These are phyloP conservation scores for Juncus inflexus DNA, from an alignment of 176 grass and related monocot species.

Conservation along the genomic window DNA sequence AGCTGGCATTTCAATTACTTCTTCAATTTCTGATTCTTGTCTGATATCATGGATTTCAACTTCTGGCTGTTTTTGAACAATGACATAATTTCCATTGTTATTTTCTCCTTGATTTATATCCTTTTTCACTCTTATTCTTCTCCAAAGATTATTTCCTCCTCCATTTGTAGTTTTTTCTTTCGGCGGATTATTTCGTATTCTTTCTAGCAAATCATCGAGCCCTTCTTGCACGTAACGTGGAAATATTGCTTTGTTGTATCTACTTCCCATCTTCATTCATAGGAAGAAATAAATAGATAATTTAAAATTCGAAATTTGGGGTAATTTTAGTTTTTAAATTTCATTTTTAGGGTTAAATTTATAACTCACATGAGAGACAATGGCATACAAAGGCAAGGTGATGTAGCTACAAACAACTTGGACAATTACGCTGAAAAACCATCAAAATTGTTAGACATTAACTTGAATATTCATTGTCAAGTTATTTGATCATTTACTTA, in stretches of 20 bases:
- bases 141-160: neutral
- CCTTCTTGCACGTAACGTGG: slow-evolving; percentile 46
- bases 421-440: slow-evolving; percentile 42
- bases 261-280: slow-evolving; percentile 64
- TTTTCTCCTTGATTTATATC: slow-evolving; percentile 9
- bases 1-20: neutral
- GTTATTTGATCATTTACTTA: no score
- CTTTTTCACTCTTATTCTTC: neutral
- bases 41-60: slow-evolving; percentile 17
- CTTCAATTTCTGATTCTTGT: neutral
- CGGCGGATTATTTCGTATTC: slow-evolving; percentile 22
- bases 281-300: neutral
- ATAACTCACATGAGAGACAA: slow-evolving; percentile 70
- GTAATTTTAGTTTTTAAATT: neutral
- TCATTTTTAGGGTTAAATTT: neutral
- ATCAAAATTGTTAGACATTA: neutral
- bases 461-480: neutral
- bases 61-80: neutral
- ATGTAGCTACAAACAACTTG: slow-evolving; percentile 63
- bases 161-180: neutral
- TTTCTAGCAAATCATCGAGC: slow-evolving; percentile 41
- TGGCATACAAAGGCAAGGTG: slow-evolving; percentile 76
- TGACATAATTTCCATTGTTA: neutral
- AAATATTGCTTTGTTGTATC: slow-evolving; percentile 69
- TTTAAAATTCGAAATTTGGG: neutral